A percentile compares a stretch with the other conserved stretches of the same genome.
Conservation (phyloP, 192 early-diverging fungal genomes). For the Coemansia sp. region DNA sequence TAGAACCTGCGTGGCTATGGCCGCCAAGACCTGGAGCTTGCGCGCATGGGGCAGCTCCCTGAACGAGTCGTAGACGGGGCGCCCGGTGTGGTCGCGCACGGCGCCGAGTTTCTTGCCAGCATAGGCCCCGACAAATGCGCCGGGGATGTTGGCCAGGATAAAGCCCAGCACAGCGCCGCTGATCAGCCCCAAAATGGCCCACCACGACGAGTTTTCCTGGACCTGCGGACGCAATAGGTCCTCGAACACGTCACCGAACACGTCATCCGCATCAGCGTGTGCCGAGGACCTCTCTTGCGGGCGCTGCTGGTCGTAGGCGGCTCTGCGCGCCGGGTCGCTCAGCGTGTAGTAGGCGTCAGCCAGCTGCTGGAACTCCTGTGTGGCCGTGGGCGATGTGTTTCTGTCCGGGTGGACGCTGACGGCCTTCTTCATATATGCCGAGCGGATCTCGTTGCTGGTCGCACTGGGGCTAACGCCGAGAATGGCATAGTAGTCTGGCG, state of each 20-base stretch:
- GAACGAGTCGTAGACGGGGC: conserved; percentile 58
- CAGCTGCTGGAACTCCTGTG: conserved; percentile 63
- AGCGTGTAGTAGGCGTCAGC: conserved; percentile 81
- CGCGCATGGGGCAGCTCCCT: conserved; percentile 55
- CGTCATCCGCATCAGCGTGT: conserved; percentile 55
- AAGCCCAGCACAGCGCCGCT: conserved; percentile 74
- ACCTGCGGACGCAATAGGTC: conserved; percentile 75
- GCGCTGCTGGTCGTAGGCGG: conserved; percentile 54
- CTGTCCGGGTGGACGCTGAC: conserved; percentile 69
- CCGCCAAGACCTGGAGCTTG: conserved; percentile 55
- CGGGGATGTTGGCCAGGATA: conserved; percentile 62
- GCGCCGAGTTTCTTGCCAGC: conserved; percentile 60
- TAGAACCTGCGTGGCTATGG: conserved; percentile 41
- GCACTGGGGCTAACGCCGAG: conserved; percentile 61
- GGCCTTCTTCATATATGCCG: conserved; percentile 77
- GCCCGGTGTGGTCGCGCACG: conserved; percentile 64
- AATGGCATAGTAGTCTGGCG: conserved; percentile 61
- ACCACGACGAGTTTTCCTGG: conserved; percentile 53
- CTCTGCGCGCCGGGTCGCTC: conserved; percentile 47
- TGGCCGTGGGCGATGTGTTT: conserved; percentile 55
- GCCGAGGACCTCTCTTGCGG: conserved; percentile 10
- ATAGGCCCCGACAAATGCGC: conserved; percentile 56
- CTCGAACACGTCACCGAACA: conserved; percentile 80
- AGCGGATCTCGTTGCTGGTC: conserved; percentile 63
- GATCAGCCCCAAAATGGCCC: conserved; percentile 54